Evolutionary conservation across 1,284 basidiomycete species (phyloP).

Genomic region (Melampsora americana): DNA sequence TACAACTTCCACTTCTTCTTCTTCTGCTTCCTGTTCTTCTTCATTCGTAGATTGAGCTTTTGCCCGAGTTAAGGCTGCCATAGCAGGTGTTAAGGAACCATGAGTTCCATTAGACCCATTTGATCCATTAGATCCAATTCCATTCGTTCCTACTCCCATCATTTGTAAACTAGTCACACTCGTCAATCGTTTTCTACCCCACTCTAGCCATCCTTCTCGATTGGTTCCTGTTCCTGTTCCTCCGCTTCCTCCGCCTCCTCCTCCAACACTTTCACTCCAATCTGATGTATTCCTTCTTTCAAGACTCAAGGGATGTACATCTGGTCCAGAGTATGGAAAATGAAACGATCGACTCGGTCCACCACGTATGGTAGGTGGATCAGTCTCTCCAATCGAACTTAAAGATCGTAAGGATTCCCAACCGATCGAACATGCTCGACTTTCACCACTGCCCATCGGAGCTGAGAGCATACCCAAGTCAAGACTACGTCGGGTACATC

Average conservation of each 20-base stretch:
- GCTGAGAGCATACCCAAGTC: conserved; percentile 35
- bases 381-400: conserved; percentile 43
- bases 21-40: too few species aligned
- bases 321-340: conserved; percentile 8
- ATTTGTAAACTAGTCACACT: conserved; percentile 44
- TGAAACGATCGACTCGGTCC: conserved; percentile 13
- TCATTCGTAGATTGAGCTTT: conserved; percentile 7
- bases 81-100: conserved; percentile 31
- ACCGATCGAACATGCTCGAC: conserved; percentile 29
- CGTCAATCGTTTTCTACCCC: conserved; percentile 43
- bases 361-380: conserved; percentile 9
- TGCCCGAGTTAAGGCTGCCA: conserved; percentile 38
- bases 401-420: conserved; percentile 43
- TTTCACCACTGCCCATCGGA: conserved; percentile 27
- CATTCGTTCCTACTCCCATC: not conserved
- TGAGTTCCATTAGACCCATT: not conserved
- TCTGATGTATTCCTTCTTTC: conserved; percentile 4
- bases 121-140: not conserved
- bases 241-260: not conserved
- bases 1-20: not conserved
- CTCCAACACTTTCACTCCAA: not conserved
- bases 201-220: conserved; percentile 40
- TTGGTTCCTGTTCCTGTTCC: not conserved
- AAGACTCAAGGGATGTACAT: conserved; percentile 13
- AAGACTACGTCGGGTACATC: conserved; percentile 14